Evolutionary conservation across 163 green algal genomes (phyloP), one percentile per base, ranked within the genome.

Genomic region (Scenedesmus sp.): DNA sequence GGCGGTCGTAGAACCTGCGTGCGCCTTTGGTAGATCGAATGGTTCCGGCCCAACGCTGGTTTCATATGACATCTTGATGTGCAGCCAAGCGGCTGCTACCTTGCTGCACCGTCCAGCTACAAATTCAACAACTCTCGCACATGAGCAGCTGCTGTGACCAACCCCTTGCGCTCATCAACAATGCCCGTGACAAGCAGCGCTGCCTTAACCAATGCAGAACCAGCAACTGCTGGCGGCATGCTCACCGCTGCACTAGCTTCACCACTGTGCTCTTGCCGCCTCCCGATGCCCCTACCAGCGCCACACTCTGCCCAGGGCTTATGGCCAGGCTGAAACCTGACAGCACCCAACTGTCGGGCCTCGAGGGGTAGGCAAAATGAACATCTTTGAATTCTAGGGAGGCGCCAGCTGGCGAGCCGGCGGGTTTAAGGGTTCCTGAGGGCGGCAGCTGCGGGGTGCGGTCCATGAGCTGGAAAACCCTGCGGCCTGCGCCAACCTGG

Each of bases 331-430:
- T 93, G 81, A 96, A 94, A 20, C 92, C 46, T 5, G 56, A 76
- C 73, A 95, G 90, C 15, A 96, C 90, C 57, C 76, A 85, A 56
- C 90, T 89, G 10, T 94, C 89, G 10, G 93, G 93, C 52, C 93
- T 91, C 2, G 86, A 73, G 16, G 93, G 93, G 93, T 99, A 99
- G 77, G 95, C 92, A 92, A 99, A 99, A n/a, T 88, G 88, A 9
- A 99, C 96, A 74, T 96, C 88, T 13, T 86, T 83, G 74, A 99
- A 94, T 87, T 95, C 94, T 55, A 99, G 87, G 4, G 82, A 84
- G 12, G 97, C 97, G 95, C 97, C 12, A 82, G 12, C 59, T 96
- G 96, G 54, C 0, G 81, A 83, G 3, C 89, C 82, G 0, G 82
- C n/a, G 81, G 89, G 89, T 55, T 57, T 79, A 4, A 66, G 46